A percentile compares a stretch with the other conserved stretches of the same genome.
phyloP scores from a whole-genome alignment of 1,139 yeast genomes.

The Casaregolazyma lundiana region DNA sequence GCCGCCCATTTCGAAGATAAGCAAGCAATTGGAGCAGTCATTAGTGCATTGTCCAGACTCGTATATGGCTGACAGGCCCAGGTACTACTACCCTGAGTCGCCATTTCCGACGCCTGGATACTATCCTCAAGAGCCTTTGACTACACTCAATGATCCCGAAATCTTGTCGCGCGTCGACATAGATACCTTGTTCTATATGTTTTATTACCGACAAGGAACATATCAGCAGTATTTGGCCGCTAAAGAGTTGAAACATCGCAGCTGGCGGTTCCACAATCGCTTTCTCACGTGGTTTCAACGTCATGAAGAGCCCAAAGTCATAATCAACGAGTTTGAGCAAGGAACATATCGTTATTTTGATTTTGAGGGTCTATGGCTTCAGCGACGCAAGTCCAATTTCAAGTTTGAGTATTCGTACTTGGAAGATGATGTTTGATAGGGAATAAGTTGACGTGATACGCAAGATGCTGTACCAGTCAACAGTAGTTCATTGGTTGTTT shows the following conservation, averaged over 20 bases:
- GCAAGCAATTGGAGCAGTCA: constrained; percentile 61
- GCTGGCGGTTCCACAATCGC: constrained; percentile 81
- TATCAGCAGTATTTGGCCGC: constrained; percentile 81
- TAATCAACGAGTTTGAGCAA: constrained; percentile 43
- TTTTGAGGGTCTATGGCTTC: constrained; percentile 84
- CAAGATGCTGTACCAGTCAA: too few relatives aligned
- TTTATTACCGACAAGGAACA: constrained; percentile 72
- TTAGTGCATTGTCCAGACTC: constrained; percentile 91
- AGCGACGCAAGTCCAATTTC: constrained; percentile 69
- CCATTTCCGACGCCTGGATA: constrained; percentile 89
- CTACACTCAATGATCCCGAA: constrained; percentile 36
- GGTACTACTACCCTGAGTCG: constrained; percentile 70
- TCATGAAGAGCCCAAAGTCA: constrained; percentile 51
- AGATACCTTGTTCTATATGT: constrained; percentile 87
- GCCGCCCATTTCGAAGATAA: constrained; percentile 52
- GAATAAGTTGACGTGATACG: too few relatives aligned
- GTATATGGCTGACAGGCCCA: constrained; percentile 81
- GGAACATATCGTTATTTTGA: constrained; percentile 79
- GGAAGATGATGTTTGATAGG: constrained; percentile 38
- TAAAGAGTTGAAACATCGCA: constrained; percentile 69
- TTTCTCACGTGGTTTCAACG: constrained; percentile 81
- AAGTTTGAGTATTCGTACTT: constrained; percentile 48
- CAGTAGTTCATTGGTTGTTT: not conserved
- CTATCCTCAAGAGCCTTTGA: constrained; percentile 84
- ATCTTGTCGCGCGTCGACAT: constrained; percentile 71